phyloP scores from a whole-genome alignment of 495 filamentous ascomycete species.

The Podospora bellae-mahoneyi region DNA sequence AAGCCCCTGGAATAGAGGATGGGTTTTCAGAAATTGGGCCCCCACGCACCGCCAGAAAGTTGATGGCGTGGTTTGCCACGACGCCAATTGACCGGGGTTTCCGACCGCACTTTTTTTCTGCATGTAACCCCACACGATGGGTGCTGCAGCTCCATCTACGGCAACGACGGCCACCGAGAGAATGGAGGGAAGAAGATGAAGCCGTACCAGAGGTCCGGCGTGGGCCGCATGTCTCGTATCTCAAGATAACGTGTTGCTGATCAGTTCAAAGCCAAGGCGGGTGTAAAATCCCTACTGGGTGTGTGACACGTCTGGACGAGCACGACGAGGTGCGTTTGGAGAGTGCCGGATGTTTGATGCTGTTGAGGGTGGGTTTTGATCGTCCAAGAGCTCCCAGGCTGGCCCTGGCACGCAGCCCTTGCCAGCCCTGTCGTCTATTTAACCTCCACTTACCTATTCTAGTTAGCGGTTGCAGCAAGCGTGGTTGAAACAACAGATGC shows the following conservation, averaged over 20 bases:
- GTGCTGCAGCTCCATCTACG: not conserved
- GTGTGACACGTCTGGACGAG: slow-evolving; percentile 5
- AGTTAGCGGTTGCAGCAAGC: slow-evolving; percentile 5
- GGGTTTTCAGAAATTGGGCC: slow-evolving; percentile 9
- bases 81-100: slow-evolving; percentile 6
- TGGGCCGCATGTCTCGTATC: not conserved
- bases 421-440: slow-evolving; percentile 9
- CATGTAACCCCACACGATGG: not conserved
- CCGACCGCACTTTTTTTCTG: slow-evolving; percentile 2
- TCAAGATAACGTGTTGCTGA: slow-evolving; percentile 3
- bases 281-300: not conserved
- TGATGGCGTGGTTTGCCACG: not conserved
- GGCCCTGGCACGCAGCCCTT: slow-evolving; percentile 3
- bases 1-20: not conserved
- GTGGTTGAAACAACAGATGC: slow-evolving; percentile 11
- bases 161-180: not conserved
- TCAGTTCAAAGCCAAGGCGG: slow-evolving; percentile 3
- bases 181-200: not conserved
- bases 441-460: slow-evolving; percentile 15
- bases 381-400: slow-evolving; percentile 5
- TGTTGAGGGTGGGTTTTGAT: slow-evolving; percentile 5
- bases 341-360: not conserved
- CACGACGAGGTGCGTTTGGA: not conserved
- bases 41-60: not conserved
- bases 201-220: not conserved